Evolutionary conservation across 2,329 filamentous ascomycete species (phyloP), one percentile per base, ranked within the genome.

Genomic region (Venturia oleaginea): DNA sequence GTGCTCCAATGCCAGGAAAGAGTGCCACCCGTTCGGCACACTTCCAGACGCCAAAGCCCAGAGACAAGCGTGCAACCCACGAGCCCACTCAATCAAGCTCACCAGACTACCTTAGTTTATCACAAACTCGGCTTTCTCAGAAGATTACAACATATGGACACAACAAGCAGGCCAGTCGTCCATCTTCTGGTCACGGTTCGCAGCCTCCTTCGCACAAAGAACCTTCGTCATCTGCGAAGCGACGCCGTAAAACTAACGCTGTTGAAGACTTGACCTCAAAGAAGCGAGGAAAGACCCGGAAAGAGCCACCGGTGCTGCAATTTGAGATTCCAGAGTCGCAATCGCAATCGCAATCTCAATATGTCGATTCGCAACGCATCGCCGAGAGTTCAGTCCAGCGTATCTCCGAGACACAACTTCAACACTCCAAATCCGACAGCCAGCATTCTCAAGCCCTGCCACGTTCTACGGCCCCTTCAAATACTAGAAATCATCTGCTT

Each of bases 11-110:
- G 30, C 19, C 27, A 34, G 51, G 51, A n/a, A 10, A 57, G 51
- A 34, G 13, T 57, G 51, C 27, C 27, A 57, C 30, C 51, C 51
- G 51, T 22, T 57, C 51, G 30, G 51, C 51, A 30, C 51, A 57
- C 51, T 57, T 57, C 51, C 51, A 57, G 51, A 57, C 51, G 17
- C 51, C 51, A 34, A 57, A 57, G 51, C 15, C 51, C 15, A 57
- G 19, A 30, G 51, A 34, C 19, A 57, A 34, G 11, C 17, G 19
- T 15, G 17, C 51, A 34, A 22, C 15, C 1, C 27, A 32, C 19
- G 51, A 34, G 4, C 51, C 30, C 19, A 57, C 30, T 57, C 27
- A 34, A 22, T 34, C 51, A 57, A 34, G 51, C 51, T 34, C 51
- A 15, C 51, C 51, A n/a, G 51, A 57, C 17, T 34, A 34, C 27